phyloP scores from a whole-genome alignment of 2,329 filamentous ascomycete species.

The Dothistroma septosporum region DNA sequence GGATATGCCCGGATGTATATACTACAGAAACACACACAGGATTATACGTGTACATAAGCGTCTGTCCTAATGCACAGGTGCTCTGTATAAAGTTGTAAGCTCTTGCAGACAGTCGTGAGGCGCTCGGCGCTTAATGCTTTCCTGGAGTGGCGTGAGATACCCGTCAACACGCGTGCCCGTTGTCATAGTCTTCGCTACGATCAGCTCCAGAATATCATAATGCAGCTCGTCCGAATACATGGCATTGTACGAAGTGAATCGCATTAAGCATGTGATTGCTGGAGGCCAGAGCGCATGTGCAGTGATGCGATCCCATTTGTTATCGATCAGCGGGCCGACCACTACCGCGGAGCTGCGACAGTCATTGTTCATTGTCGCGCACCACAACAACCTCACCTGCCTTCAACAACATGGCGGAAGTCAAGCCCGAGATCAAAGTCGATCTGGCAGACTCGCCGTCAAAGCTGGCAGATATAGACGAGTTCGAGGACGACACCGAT shows the following conservation, averaged over 20 bases:
- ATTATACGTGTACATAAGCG: background rate
- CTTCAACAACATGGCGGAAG: slow-evolving; percentile 13
- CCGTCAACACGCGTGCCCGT: too few species aligned
- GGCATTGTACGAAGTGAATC: background rate
- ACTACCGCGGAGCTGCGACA: background rate
- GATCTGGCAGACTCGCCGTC: slow-evolving; percentile 17
- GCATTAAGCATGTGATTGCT: background rate
- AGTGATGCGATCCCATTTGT: background rate
- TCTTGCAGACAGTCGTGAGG: too few species aligned
- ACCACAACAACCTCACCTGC: background rate
- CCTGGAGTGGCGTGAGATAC: too few species aligned
- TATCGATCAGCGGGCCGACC: background rate
- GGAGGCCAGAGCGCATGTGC: background rate
- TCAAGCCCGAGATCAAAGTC: slow-evolving; percentile 24
- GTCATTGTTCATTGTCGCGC: background rate
- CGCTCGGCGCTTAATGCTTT: too few species aligned
- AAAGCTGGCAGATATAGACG: slow-evolving; percentile 30
- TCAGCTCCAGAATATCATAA: background rate
- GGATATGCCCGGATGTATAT: background rate
- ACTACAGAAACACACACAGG: background rate
- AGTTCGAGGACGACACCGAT: slow-evolving; percentile 34
- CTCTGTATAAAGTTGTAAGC: too few species aligned
- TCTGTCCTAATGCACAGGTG: too few species aligned
- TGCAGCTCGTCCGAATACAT: background rate
- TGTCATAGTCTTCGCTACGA: background rate